phyloP scores from a whole-genome alignment of 768 basidiomycete genomes.

The Tylopilus felleus region DNA sequence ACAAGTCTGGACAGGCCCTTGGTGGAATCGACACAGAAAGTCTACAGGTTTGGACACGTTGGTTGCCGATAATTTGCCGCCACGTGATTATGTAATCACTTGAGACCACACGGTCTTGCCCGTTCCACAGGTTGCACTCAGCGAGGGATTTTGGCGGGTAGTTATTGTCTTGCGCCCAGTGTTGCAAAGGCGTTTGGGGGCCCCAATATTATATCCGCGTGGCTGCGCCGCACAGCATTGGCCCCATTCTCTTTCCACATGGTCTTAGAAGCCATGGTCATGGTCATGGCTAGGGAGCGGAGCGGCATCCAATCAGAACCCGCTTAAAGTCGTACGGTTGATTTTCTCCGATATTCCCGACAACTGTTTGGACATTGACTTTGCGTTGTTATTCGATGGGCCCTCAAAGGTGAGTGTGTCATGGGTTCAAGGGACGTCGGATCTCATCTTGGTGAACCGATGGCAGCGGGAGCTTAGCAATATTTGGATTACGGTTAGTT shows the following conservation, averaged over 20 bases:
- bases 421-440: not conserved
- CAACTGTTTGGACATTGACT: not conserved
- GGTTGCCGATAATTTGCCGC: not conserved
- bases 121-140: not conserved
- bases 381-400: not conserved
- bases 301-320: constrained; percentile 12
- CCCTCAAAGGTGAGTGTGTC: not conserved
- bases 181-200: not conserved
- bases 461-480: not conserved
- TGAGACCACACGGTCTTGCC: not conserved
- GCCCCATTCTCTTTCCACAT: not conserved
- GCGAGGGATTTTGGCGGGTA: constrained; percentile 1
- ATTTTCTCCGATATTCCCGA: constrained; percentile 5
- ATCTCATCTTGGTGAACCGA: not conserved
- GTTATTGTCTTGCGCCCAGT: not conserved
- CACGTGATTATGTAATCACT: constrained; percentile 5
- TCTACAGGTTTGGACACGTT: not conserved
- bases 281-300: not conserved
- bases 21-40: no score
- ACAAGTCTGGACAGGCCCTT: not conserved
- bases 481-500: not conserved
- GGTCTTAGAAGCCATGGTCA: no score
- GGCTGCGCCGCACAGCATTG: constrained; percentile 4
- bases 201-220: not conserved
- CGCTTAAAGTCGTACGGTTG: not conserved